Evolutionary conservation across 1,139 yeast genomes (phyloP), one percentile per base, ranked within the genome.

Genomic region (Casaregolazyma lundiana): DNA sequence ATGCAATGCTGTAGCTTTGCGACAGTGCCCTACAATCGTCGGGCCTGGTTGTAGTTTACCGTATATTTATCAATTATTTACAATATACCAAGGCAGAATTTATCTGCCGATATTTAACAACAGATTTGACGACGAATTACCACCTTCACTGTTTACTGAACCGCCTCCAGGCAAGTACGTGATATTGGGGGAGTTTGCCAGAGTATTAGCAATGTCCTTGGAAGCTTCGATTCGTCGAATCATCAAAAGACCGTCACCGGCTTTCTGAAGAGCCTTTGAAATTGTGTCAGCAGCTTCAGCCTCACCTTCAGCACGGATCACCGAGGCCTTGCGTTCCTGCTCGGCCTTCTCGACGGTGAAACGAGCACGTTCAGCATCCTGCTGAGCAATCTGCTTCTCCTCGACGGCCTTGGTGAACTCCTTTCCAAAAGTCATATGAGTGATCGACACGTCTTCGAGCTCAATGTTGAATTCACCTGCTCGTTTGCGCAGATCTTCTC

Each of bases 381-480:
- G 98, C 72, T 92, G 98, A 26, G 98, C 98, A 69, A 94, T 94
- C 69, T 94, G 98, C 70, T 94, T 94, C 71, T 88, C 96, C 71
- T 94, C 99, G 49, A 92, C 98, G 19, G 98, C 97, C 69, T 88
- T 90, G 49, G 99, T 94, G 72, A 94, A 94, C 64, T 94, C 99
- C 57, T 78, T 79, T 47, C 98, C 98, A 67, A 94, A 94, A 1
- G 97, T 87, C 90, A 94, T 84, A 70, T 94, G 98, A 18, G 99
- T 94, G 56, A 94, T 94, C 22, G 97, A 87, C 43, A 94, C 98
- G 68, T 94, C 99, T 69, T 94, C 99, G 59, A 94, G 77, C 64
- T 77, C 84, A 62, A 94, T 90, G 67, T 85, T 79, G 71, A 94
- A 94, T 68, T 92, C 97, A 51, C 70, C 69, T 15, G 97, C 96